Evolutionary conservation across 306 rosid species (phyloP).

Genomic region (Rubus idaeus): DNA sequence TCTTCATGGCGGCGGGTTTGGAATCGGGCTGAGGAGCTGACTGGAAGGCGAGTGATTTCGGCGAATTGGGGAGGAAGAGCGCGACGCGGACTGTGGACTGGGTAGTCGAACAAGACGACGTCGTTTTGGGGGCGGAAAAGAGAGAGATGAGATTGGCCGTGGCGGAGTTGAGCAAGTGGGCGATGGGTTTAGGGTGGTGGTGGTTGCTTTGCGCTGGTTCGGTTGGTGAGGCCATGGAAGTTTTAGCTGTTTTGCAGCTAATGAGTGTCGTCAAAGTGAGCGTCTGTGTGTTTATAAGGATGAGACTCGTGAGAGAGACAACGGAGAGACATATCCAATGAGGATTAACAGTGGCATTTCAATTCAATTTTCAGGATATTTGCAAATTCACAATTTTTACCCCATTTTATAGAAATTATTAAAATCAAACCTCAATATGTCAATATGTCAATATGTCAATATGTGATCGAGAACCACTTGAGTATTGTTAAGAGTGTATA

Average conservation of each 20-base stretch:
- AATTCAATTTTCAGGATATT: too few relatives aligned
- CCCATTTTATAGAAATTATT: too few relatives aligned
- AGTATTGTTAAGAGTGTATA: too few relatives aligned
- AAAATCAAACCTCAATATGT: too few relatives aligned
- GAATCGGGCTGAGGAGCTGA: not conserved
- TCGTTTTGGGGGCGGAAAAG: slow-evolving; percentile 36
- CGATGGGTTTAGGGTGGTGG: slow-evolving; percentile 33
- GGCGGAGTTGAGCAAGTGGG: slow-evolving; percentile 56
- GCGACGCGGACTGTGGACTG: slow-evolving; percentile 50
- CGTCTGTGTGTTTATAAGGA: not conserved
- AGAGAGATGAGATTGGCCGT: slow-evolving; percentile 56
- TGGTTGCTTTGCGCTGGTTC: slow-evolving; percentile 31
- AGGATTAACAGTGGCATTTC: not conserved
- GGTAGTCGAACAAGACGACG: slow-evolving; percentile 16
- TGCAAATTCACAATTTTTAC: too few relatives aligned
- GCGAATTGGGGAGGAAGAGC: slow-evolving; percentile 30
- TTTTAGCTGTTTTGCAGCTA: not conserved
- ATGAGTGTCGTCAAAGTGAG: not conserved
- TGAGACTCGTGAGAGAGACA: not conserved
- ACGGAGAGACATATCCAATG: not conserved
- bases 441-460: too few relatives aligned
- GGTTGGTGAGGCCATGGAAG: slow-evolving; percentile 58
- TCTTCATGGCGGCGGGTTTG: slow-evolving; percentile 24
- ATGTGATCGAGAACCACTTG: too few relatives aligned
- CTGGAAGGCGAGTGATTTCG: not conserved